A percentile compares a stretch with the other conserved stretches of the same genome.
phyloP scores from a whole-genome alignment of 2,329 filamentous ascomycete species.

The Paraphoma chrysanthemicola region DNA sequence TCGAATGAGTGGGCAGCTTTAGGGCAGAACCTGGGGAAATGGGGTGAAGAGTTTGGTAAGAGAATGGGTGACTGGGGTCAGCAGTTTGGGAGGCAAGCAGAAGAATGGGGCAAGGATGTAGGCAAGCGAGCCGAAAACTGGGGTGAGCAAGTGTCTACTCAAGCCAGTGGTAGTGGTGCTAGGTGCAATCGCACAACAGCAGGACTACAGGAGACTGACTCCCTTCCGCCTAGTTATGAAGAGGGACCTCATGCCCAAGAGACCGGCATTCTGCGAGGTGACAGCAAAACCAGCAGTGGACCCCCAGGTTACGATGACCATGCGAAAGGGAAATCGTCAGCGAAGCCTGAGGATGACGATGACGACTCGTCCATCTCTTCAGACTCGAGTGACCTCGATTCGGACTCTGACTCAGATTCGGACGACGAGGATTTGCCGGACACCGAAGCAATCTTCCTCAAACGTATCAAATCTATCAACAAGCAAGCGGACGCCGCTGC shows the following conservation, averaged over 20 bases:
- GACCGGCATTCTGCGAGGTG: conserved; percentile 19
- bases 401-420: conserved; percentile 19
- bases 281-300: conserved; percentile 6
- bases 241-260: conserved; percentile 23
- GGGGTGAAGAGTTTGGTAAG: conserved; percentile 44
- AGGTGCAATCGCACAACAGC: neutral
- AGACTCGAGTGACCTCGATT: conserved; percentile 28
- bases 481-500: conserved; percentile 17
- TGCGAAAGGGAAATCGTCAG: neutral
- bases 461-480: conserved; percentile 33
- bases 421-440: conserved; percentile 17
- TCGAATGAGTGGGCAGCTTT: conserved; percentile 19
- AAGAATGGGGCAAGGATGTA: conserved; percentile 25
- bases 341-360: conserved; percentile 16
- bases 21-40: conserved; percentile 28
- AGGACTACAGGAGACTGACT: conserved; percentile 9
- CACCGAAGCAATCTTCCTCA: conserved; percentile 14
- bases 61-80: conserved; percentile 38
- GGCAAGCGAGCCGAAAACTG: conserved; percentile 18
- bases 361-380: conserved; percentile 31
- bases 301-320: neutral
- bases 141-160: conserved; percentile 18
- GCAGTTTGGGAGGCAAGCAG: conserved; percentile 36
- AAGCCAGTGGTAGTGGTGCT: conserved; percentile 8
- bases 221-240: conserved; percentile 21